Evolutionary conservation across 306 rosid genomes (phyloP).

Genomic region (Corylus heterophylla): DNA sequence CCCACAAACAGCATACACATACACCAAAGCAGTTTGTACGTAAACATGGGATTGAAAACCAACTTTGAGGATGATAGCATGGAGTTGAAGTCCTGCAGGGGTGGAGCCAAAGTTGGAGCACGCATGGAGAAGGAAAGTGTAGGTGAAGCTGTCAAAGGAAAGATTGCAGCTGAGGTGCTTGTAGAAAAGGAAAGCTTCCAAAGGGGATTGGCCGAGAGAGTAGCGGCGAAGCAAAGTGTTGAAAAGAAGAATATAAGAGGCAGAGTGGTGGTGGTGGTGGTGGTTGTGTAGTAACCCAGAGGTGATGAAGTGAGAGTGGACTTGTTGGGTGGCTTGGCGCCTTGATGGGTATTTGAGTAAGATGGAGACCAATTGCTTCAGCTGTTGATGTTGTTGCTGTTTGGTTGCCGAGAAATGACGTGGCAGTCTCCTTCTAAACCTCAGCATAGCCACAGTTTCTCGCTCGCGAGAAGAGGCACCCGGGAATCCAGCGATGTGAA

Average conservation of each 20-base stretch:
- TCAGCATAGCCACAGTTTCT: too few relatives aligned
- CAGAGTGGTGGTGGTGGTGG: background rate
- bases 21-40: conserved; percentile 60
- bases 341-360: conserved; percentile 44
- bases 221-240: conserved; percentile 54
- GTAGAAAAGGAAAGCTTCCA: conserved; percentile 47
- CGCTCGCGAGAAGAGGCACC: too few relatives aligned
- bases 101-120: conserved; percentile 35
- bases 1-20: conserved; percentile 47
- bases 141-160: conserved; percentile 56
- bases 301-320: conserved; percentile 59
- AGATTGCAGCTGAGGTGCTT: background rate
- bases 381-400: conserved; percentile 27
- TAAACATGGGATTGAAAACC: conserved; percentile 65
- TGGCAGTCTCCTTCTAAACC: too few relatives aligned
- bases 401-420: too few relatives aligned
- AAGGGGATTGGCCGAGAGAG: conserved; percentile 36
- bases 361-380: conserved; percentile 49
- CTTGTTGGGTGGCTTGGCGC: conserved; percentile 35
- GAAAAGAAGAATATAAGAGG: conserved; percentile 41
- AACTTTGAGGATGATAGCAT: conserved; percentile 49
- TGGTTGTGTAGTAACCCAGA: conserved; percentile 38
- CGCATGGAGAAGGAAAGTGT: conserved; percentile 53
- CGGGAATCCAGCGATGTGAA: too few relatives aligned
- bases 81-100: conserved; percentile 51